Percentiles rank a stretch among this genome's conserved stretches.
These are phyloP conservation scores for Trichothecium sympodiale DNA, from an alignment of 2,329 filamentous ascomycete species.

Conservation along the genomic window DNA sequence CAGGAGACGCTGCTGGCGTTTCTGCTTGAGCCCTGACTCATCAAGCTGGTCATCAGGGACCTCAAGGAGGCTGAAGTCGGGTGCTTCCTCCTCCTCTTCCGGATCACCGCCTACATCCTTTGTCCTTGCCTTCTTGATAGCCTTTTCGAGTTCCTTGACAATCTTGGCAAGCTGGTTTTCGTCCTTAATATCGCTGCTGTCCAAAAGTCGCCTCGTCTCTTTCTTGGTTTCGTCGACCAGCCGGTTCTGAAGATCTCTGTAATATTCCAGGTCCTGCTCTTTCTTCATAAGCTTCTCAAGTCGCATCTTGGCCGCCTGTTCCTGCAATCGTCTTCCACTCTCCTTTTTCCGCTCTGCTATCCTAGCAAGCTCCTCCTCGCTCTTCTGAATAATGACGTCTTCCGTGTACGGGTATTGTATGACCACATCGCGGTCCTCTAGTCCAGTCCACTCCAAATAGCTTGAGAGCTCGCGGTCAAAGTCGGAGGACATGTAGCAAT, in stretches of 20 bases:
- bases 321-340: slow-evolving; percentile 79
- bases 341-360: slow-evolving; percentile 94
- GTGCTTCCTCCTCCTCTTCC: slow-evolving; percentile 70
- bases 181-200: slow-evolving; percentile 85
- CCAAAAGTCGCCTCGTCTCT: slow-evolving; percentile 73
- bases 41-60: slow-evolving; percentile 87
- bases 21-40: slow-evolving; percentile 82
- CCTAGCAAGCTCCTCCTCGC: slow-evolving; percentile 79
- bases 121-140: slow-evolving; percentile 79
- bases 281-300: slow-evolving; percentile 92
- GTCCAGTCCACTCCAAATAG: slow-evolving; percentile 81
- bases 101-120: slow-evolving; percentile 81
- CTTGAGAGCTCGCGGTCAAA: slow-evolving; percentile 67
- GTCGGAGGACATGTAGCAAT: slow-evolving; percentile 79
- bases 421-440: slow-evolving; percentile 81
- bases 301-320: slow-evolving; percentile 95
- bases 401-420: slow-evolving; percentile 93
- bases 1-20: slow-evolving; percentile 81
- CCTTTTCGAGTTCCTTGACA: slow-evolving; percentile 82
- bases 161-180: slow-evolving; percentile 75
- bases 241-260: slow-evolving; percentile 67
- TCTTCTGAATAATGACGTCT: slow-evolving; percentile 82
- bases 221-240: slow-evolving; percentile 77
- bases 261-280: slow-evolving; percentile 91
- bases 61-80: slow-evolving; percentile 80